Evolutionary conservation across 441 rosid genomes (phyloP).

Genomic region (Croton setiger): DNA sequence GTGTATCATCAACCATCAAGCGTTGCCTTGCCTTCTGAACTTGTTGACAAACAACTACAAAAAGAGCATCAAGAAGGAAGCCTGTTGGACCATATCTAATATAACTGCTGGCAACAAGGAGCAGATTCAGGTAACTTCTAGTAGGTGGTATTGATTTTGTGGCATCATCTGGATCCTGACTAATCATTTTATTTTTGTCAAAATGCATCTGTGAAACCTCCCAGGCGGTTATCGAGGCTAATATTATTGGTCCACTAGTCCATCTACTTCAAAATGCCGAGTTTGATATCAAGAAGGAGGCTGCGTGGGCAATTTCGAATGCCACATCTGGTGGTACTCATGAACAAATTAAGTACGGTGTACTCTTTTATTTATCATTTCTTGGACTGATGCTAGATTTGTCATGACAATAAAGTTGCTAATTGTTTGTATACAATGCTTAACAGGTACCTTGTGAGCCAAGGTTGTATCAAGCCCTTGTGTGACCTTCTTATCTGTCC

Average conservation of each 20-base stretch:
- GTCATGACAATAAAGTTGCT: background rate
- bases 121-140: slow-evolving; percentile 67
- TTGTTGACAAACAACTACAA: slow-evolving; percentile 62
- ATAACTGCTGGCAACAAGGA: slow-evolving; percentile 91
- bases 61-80: slow-evolving; percentile 91
- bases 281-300: slow-evolving; percentile 88
- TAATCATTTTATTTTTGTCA: too few species aligned
- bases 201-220: slow-evolving; percentile 4
- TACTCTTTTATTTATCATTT: background rate
- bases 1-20: slow-evolving; percentile 69
- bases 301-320: slow-evolving; percentile 87
- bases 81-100: slow-evolving; percentile 96
- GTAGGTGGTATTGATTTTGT: slow-evolving; percentile 5
- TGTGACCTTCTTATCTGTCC: slow-evolving; percentile 86
- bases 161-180: slow-evolving; percentile 5
- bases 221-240: slow-evolving; percentile 71
- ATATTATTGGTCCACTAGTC: slow-evolving; percentile 58
- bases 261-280: slow-evolving; percentile 79
- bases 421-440: background rate
- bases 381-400: background rate
- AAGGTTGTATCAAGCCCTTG: slow-evolving; percentile 85
- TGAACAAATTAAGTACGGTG: slow-evolving; percentile 78
- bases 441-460: slow-evolving; percentile 59
- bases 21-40: slow-evolving; percentile 65
- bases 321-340: slow-evolving; percentile 86